Conservation (phyloP, 352 stramenopile species). For the Phytophthora hybrid region DNA sequence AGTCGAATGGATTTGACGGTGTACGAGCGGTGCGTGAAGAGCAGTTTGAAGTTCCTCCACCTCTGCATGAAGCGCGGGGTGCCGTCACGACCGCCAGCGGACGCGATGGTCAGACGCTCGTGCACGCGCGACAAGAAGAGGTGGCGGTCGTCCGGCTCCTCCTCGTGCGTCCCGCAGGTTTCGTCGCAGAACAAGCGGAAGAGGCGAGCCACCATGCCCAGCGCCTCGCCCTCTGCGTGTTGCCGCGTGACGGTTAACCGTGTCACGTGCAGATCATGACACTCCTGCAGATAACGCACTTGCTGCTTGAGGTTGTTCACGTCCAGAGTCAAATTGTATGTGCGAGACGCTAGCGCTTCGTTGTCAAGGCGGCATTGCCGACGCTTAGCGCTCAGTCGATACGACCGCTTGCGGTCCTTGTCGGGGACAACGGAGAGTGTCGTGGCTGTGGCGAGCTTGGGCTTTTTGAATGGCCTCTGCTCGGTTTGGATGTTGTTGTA, state of each 20-base stretch:
- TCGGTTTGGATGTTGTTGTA: background rate
- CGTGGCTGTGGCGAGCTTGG: background rate
- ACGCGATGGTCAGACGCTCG: constrained; percentile 3
- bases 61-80: constrained; percentile 37
- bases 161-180: constrained; percentile 13
- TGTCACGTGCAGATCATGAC: constrained; percentile 12
- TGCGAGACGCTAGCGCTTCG: constrained; percentile 5
- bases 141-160: constrained; percentile 14
- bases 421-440: constrained; percentile 6
- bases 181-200: constrained; percentile 31
- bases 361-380: background rate
- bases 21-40: constrained; percentile 36
- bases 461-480: constrained; percentile 1
- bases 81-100: constrained; percentile 15
- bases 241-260: constrained; percentile 11
- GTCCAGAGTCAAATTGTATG: constrained; percentile 31
- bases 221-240: constrained; percentile 9
- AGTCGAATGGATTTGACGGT: constrained; percentile 24
- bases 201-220: constrained; percentile 21
- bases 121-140: constrained; percentile 27
- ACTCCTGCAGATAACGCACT: constrained; percentile 23
- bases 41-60: constrained; percentile 41
- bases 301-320: constrained; percentile 31
- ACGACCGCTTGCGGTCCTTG: constrained; percentile 11
- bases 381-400: constrained; percentile 18